These are phyloP conservation scores for Xylariaceae sp. DNA, from an alignment of 2,329 filamentous ascomycete species.

Conservation along the genomic window DNA sequence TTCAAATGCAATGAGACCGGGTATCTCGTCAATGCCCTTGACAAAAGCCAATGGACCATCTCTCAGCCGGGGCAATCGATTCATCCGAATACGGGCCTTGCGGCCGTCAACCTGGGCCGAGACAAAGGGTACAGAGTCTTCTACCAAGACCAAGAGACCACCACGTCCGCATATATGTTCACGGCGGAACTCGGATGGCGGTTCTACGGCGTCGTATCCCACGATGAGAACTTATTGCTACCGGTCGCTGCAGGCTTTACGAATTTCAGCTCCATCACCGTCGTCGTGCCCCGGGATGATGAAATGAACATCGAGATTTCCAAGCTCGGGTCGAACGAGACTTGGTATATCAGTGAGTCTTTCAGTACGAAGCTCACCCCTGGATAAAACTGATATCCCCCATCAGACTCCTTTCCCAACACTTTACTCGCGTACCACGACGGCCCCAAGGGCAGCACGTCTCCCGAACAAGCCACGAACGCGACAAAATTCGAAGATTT, in stretches of 20 bases:
- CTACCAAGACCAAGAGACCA: conserved; percentile 7
- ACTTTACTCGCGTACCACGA: not conserved
- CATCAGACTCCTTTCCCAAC: not conserved
- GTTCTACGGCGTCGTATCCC: conserved; percentile 1
- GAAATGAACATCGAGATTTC: conserved; percentile 12
- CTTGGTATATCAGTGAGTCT: conserved; percentile 13
- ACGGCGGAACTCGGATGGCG: not conserved
- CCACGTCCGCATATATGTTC: conserved; percentile 7
- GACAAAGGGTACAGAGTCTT: conserved; percentile 12
- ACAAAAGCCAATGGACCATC: conserved; percentile 3
- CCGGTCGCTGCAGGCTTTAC: conserved; percentile 7
- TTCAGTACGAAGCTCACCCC: not conserved
- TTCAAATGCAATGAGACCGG: conserved; percentile 16
- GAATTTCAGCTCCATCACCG: conserved; percentile 2
- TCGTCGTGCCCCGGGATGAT: conserved; percentile 7
- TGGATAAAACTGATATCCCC: conserved; percentile 2
- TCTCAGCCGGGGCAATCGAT: not conserved
- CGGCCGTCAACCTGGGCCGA: conserved; percentile 6
- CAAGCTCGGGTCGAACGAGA: not conserved
- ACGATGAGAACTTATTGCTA: not conserved
- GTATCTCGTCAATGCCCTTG: conserved; percentile 1
- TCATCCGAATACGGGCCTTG: conserved; percentile 7
- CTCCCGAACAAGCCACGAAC: conserved; percentile 5
- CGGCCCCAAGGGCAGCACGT: not conserved
- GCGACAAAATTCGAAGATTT: conserved; percentile 3